Evolutionary conservation across 2,329 filamentous ascomycete species (phyloP), one percentile per base, ranked within the genome.

Genomic region (Cordyceps farinosa): DNA sequence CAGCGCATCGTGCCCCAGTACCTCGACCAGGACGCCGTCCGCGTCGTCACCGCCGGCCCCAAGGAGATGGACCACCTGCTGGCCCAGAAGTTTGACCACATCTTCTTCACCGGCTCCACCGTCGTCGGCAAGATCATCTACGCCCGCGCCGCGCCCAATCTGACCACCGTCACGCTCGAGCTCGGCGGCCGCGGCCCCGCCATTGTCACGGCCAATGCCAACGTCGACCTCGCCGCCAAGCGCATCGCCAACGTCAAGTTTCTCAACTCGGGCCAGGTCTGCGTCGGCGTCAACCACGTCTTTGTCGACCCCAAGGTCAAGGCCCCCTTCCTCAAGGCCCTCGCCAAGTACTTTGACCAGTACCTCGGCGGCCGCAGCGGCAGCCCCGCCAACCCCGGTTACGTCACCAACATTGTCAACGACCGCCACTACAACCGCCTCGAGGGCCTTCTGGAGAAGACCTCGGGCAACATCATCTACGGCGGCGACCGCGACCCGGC

Each of bases 51-150:
- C 1, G 78, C 73, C 2, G 77, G 76, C 0, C 71, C 77, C 0
- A 65, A 66, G 3, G 76, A 79, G 65, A 80, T 74, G 47, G 64
- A 67, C 4, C 50, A 70, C 8, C 68, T 81, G 3, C 71, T 81
- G 1, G 68, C 75, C 36, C 68, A 72, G 9, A 74, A 72, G 57
- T 80, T 76, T 64, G 71, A 80, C 65, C 75, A 79, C 62, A 78
- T 81, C 51, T 81, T 80, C 70, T 81, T 77, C 67, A 81, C 78
- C 0, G 79, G 79, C 0, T 77, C 75, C 1, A 69, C 72, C 10
- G 70, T 66, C 17, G 70, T 80, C 15, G 79, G 70, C 8, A 73
- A 72, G 30, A 71, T 76, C 13, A 69, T 82, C 17, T 69, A 72
- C 56, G 66, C 67, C 1, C 77, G 78, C 5, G 79, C 80, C 3